A percentile compares a stretch with the other conserved stretches of the same genome.
Evolutionary conservation across 345 rosid genomes (phyloP).

Genomic region (Erodium maritimum): DNA sequence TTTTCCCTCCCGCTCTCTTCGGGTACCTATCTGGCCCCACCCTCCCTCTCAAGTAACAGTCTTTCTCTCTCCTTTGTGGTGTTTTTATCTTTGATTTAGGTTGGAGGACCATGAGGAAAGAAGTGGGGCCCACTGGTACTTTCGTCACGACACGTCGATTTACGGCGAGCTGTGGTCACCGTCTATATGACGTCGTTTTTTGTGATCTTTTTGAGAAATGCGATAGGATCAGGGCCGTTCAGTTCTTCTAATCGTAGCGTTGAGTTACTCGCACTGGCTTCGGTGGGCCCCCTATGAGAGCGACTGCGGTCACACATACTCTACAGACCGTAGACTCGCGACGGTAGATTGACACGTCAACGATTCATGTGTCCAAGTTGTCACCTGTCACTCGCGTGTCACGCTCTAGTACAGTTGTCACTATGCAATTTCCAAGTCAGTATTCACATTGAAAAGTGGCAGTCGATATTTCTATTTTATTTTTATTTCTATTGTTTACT

Average conservation of each 20-base stretch:
- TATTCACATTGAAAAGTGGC: too few relatives aligned
- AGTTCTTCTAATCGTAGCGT: background rate
- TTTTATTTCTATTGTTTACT: too few relatives aligned
- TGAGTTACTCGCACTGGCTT: too few relatives aligned
- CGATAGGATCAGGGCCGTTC: conserved; percentile 15
- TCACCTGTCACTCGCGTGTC: background rate
- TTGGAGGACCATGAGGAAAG: too few relatives aligned
- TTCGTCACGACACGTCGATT: conserved; percentile 8
- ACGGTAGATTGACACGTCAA: background rate
- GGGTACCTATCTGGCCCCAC: conserved; percentile 6
- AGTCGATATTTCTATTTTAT: too few relatives aligned
- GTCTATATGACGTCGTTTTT: conserved; percentile 17
- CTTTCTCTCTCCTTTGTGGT: too few relatives aligned
- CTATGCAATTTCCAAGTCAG: background rate
- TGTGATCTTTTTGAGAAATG: conserved; percentile 4
- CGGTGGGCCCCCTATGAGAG: background rate
- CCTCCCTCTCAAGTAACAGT: too few relatives aligned
- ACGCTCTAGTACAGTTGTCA: background rate
- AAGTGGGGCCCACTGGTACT: conserved; percentile 9
- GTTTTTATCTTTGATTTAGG: too few relatives aligned
- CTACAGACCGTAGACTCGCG: background rate
- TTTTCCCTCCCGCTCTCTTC: conserved; percentile 13
- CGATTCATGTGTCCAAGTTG: background rate
- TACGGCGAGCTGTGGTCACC: conserved; percentile 5
- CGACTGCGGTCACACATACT: background rate